Evolutionary conservation across 306 rosid genomes (phyloP), one percentile per base, ranked within the genome.

Genomic region (Gastrolobium bilobum): DNA sequence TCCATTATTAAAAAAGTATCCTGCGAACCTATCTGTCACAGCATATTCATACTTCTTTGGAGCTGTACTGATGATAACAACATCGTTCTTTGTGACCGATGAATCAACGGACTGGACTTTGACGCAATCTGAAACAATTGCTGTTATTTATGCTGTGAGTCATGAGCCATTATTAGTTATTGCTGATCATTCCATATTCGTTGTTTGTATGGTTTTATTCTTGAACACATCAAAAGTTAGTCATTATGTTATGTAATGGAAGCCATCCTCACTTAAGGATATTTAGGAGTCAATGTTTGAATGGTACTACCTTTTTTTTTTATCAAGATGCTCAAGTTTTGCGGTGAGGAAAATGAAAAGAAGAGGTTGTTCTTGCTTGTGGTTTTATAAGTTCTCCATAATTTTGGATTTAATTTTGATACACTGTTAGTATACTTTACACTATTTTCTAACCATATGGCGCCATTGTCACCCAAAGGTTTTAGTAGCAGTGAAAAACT

Each of bases 111-210:
- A 88, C 71, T 95, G 99, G 99, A 88, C 74, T 56, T 85, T 95
- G 89, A 93, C 96, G 10, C 57, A 52, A 34, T 91, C 99, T 14
- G 98, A 95, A 87, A 72, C 87, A 60, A 9, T 93, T 62, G 98
- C 99, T 0, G 98, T 95, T 76, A 74, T 95, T 54, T 95, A 95
- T 79, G 98, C 93, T 77, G 99, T 93, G 79, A 89, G 97, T 87
- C 59, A 66, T 51, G 40, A 65, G 34, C 8, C 10, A 7, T 54
- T 65, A 64, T 26, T 35, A 35, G 34, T 52, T 75, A 31, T 71
- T 73, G 52, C 68, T 31, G 30, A 71, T 76, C 48, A 47, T 71
- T 71, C 75, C 77, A 65, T 66, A 11, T 84, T 77, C 57, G 51
- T 74, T 78, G 53, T 66, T 66, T 59, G 57, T 39, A 61, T 61